A percentile compares a stretch with the other conserved stretches of the same genome.
phyloP scores from a whole-genome alignment of 2,329 filamentous ascomycete genomes.

The Ophiostoma piceae region DNA sequence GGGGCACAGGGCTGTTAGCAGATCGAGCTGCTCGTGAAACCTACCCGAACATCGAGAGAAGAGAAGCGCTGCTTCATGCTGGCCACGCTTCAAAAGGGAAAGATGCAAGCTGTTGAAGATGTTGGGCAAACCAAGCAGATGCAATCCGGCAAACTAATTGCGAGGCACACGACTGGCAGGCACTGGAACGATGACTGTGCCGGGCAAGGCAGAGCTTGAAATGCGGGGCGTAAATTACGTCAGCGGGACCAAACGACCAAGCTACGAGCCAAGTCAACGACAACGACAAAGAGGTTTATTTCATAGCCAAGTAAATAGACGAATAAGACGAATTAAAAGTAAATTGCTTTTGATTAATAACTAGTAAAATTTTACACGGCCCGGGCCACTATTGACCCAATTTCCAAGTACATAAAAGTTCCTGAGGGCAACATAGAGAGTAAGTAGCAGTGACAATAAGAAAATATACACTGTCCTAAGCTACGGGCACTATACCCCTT shows the following conservation, averaged over 20 bases:
- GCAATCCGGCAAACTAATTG: not conserved
- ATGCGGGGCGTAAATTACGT: constrained; percentile 22
- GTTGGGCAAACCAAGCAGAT: not conserved
- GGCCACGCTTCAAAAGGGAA: not conserved
- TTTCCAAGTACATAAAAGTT: not conserved
- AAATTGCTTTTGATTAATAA: not conserved
- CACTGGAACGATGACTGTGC: constrained; percentile 19
- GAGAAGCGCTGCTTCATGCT: constrained; percentile 56
- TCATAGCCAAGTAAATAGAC: not conserved
- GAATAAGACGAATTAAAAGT: not conserved
- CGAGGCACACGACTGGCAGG: constrained; percentile 4
- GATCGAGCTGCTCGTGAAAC: not conserved
- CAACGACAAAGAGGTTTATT: not conserved
- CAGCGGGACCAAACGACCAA: constrained; percentile 15
- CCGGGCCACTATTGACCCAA: not conserved
- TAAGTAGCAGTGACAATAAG: not conserved
- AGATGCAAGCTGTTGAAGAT: not conserved
- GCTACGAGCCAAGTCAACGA: not conserved
- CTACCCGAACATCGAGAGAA: constrained; percentile 52
- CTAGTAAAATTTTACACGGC: not conserved
- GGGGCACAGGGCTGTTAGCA: not conserved
- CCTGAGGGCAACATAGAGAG: no score
- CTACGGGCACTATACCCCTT: not conserved
- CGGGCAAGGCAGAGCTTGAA: constrained; percentile 12
- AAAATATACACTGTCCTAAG: not conserved